Evolutionary conservation across 306 rosid genomes (phyloP).

Genomic region (Lathyrus sativus): DNA sequence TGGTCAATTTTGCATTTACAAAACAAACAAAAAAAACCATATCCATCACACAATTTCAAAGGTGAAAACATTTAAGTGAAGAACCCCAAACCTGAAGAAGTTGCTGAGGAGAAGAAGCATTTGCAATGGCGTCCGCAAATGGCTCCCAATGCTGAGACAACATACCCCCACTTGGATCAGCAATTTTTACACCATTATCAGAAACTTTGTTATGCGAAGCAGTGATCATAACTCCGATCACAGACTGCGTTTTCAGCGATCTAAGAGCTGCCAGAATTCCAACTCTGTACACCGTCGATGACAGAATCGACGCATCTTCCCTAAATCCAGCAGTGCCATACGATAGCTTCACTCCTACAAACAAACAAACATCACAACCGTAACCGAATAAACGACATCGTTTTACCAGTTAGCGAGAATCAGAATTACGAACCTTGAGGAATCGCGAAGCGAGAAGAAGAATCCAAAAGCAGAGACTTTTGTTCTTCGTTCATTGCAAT

Average conservation of each 20-base stretch:
- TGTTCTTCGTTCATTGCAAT: constrained; percentile 64
- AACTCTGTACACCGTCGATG: constrained; percentile 62
- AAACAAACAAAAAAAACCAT: not conserved
- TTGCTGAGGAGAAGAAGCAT: constrained; percentile 61
- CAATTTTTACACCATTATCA: constrained; percentile 88
- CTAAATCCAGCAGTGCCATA: constrained; percentile 92
- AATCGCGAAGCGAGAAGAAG: constrained; percentile 60
- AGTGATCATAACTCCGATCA: constrained; percentile 84
- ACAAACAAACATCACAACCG: not conserved
- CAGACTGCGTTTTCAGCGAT: constrained; percentile 60
- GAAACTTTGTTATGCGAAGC: constrained; percentile 87
- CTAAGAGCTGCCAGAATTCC: constrained; percentile 85
- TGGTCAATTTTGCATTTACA: not conserved
- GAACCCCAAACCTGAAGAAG: constrained; percentile 49
- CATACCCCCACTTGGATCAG: constrained; percentile 84
- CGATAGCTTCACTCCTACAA: constrained; percentile 61
- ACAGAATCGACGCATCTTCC: constrained; percentile 73
- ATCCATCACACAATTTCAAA: constrained; percentile 6
- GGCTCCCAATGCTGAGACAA: constrained; percentile 94
- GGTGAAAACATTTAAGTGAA: not conserved
- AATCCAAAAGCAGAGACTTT: constrained; percentile 52
- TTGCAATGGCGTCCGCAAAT: constrained; percentile 77
- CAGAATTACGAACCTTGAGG: constrained; percentile 53
- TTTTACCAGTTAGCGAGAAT: not conserved
- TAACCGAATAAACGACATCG: not conserved